Evolutionary conservation across 331 rosid genomes (phyloP).

Genomic region (Acacia pycnantha): DNA sequence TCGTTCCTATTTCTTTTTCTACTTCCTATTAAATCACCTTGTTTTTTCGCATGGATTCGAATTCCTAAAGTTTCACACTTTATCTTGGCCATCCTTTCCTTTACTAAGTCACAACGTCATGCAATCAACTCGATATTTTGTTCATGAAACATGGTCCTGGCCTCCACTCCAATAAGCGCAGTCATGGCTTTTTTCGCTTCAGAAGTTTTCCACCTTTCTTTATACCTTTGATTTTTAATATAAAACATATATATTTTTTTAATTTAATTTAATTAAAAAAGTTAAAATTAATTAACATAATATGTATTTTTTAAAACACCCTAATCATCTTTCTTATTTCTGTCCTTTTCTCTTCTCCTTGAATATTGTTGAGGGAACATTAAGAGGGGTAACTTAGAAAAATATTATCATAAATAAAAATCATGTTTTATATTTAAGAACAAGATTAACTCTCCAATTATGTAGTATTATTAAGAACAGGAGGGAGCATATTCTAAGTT

Average conservation of each 20-base stretch:
- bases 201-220: background rate
- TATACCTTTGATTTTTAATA: background rate
- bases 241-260: too few species aligned
- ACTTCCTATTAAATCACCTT: background rate
- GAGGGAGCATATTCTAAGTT: background rate
- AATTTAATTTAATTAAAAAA: too few species aligned
- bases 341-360: too few species aligned
- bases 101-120: background rate
- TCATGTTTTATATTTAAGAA: too few species aligned
- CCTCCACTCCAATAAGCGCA: background rate
- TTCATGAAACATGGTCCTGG: background rate
- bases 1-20: background rate
- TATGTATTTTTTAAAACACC: too few species aligned
- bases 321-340: too few species aligned
- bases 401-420: too few species aligned
- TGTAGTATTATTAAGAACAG: too few species aligned
- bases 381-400: accelerated
- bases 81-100: background rate
- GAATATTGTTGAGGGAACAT: too few species aligned
- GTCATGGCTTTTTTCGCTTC: background rate
- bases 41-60: background rate
- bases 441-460: too few species aligned
- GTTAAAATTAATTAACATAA: too few species aligned
- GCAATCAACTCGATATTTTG: background rate
- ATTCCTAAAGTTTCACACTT: background rate